Percentiles rank a stretch among this genome's conserved stretches.
Conservation (phyloP, 352 stramenopile genomes). For the Phytophthora cryptogea region DNA sequence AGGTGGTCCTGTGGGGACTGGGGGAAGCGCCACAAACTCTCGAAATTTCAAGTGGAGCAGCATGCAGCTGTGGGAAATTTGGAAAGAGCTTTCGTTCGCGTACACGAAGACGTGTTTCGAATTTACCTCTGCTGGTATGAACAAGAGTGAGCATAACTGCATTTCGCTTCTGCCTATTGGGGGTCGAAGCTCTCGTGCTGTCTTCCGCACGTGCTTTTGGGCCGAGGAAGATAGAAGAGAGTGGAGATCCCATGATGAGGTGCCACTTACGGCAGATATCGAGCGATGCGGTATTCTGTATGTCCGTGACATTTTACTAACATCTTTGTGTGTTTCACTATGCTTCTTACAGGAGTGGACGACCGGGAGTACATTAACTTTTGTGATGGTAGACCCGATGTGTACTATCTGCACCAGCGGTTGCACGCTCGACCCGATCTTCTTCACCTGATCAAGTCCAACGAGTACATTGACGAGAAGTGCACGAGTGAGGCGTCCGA, state of each 20-base stretch:
- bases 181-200: conserved; percentile 16
- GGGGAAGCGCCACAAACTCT: conserved; percentile 44
- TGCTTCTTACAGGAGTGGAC: conserved; percentile 57
- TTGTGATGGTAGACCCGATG: conserved; percentile 70
- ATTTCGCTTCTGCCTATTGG: conserved; percentile 38
- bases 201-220: neutral
- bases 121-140: conserved; percentile 85
- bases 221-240: conserved; percentile 5
- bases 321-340: conserved; percentile 17
- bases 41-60: conserved; percentile 80
- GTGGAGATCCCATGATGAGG: conserved; percentile 20
- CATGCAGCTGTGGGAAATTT: conserved; percentile 86
- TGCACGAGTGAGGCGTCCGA: conserved; percentile 64
- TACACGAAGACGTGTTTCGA: conserved; percentile 86
- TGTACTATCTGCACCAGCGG: conserved; percentile 83
- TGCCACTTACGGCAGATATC: conserved; percentile 17
- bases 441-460: conserved; percentile 82
- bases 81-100: conserved; percentile 80
- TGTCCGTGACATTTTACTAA: conserved; percentile 21
- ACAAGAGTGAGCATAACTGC: conserved; percentile 63
- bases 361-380: conserved; percentile 84
- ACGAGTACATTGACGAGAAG: conserved; percentile 84
- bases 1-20: conserved; percentile 22
- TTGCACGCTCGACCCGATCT: conserved; percentile 74
- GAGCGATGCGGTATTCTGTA: conserved; percentile 10